Evolutionary conservation across 2,329 filamentous ascomycete species (phyloP), one percentile per base, ranked within the genome.

Genomic region (Colletotrichum chlorophyti): DNA sequence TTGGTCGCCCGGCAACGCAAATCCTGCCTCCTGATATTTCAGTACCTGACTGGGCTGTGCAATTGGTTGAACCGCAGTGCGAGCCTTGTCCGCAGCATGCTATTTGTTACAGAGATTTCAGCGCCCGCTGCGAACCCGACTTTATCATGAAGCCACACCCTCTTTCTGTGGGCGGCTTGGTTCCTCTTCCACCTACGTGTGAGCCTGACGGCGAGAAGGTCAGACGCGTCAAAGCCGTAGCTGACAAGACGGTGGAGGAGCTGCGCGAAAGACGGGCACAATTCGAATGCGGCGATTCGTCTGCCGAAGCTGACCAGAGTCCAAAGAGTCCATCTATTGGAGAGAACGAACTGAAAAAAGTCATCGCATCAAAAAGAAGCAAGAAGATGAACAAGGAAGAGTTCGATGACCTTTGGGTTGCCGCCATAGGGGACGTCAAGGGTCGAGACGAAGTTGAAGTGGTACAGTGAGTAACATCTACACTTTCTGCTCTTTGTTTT

Each of bases 141-240:
- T 99, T 96, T 68, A 83, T 99, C 42, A 81, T 95, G 32, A 90
- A 90, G 68, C 85, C 87, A 1, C 94, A 98, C 70, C 93, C 94
- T 1, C 79, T 98, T 19, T 89, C 93, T 0, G 72, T 97, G 0
- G 87, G 88, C 45, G 93, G 95, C 0, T 69, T 96, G 4, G 69
- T 98, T 5, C 95, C 95, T 7, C 77, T 99, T 8, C 87, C 93
- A 6, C 94, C 96, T 2, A 93, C 91, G 5, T 99, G 95, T 73
- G 94, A 97, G 74, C 91, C 95, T 0, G 96, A 99, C 72, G 93
- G 93, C 60, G 92, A 96, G 68, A 97, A 97, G 73, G 91, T 90
- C 7, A 87, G 91, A 34, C 89, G 91, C 15, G 90, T 98, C 45
- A 91, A 94, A 68, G 86, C 89, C 17, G 92, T 99, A 14, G 92